Evolutionary conservation across 257 asterid genomes (phyloP), one percentile per base, ranked within the genome.

Genomic region (Lycium ferocissimum): DNA sequence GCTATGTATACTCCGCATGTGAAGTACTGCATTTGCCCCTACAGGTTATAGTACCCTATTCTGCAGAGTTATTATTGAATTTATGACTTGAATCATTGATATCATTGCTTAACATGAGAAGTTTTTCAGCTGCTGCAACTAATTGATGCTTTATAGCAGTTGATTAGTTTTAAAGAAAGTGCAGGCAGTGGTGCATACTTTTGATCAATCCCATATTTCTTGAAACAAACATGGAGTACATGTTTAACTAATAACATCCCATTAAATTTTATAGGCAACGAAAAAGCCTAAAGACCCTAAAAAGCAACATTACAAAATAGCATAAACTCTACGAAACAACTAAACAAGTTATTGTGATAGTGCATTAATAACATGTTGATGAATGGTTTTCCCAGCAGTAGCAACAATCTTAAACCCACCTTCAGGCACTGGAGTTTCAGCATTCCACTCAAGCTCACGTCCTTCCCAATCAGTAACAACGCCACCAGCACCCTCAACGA

Each of bases 381-480:
- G 80, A 6, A n/a, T 72, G 33, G 0, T 43, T 47, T 40, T 17
- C 7, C 35, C 80, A 0, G 57, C 53, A 72, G 80, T 26, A 6
- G 57, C 80, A 9, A 43, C 57, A 38, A 72, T 47, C 57, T 47
- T 40, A 47, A 72, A 15, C 26, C 15, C 57, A 8, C 54, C 54
- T 4, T 47, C 57, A 56, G 53, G 53, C 3, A 40, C 38, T 57
- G 14, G 22, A 47, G 56, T 72, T 4, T 26, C 3, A 65, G 71
- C 43, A 72, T 72, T 20, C 80, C 80, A 72, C 2, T 14, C 2
- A n/a, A 72, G 54, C 14, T 72, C 80, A 4, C 6, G 10, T 33
- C 80, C 80, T 47, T 72, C 57, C 80, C 80, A 72, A 72, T 72
- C 80, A 40, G 57, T 72, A 47, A 72, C 57, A 47, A 72, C 12